Evolutionary conservation across 2,329 filamentous ascomycete genomes (phyloP), one percentile per base, ranked within the genome.

Genomic region (Beauveria asiatica): DNA sequence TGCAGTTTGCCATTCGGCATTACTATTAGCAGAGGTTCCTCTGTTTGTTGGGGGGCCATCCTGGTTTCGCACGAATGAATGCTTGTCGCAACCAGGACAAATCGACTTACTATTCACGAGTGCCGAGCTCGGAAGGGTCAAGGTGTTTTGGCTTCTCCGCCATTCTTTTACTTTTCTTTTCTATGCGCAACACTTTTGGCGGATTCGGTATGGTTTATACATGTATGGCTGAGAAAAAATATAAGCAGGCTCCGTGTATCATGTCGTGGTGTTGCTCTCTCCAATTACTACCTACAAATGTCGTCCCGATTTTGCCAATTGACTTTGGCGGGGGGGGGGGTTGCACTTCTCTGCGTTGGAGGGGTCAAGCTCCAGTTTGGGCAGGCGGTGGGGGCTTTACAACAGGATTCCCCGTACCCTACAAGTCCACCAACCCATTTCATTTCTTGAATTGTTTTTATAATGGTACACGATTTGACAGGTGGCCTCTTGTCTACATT

Each of bases 61-160:
- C 30, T 27, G 11, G 33, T 10, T 5, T 62, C 5, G 21, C 2
- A 9, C 1, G 16, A 5, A 5, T 4, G 16, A 5, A 5, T 4
- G 39, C 8, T 17, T 57, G 55, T 50, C 37, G 45, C 21, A 11
- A 57, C 52, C 61, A 52, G 46, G 55, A 51, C 21, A 27, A 48
- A 52, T 57, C 27, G 45, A 80, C 84, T 67, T 78, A 95, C 91
- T 96, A 95, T 79, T 93, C 87, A 75, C 91, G 96, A 33, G 91
- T 96, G 55, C 93, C 93, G 33, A 97, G 83, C 72, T 83, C 75
- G 70, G 79, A 96, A 19, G 92, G 90, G 65, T 88, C 83, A 27
- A 96, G 85, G 67, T 88, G 83, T 1, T 75, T 74, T n/a, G 86
- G 87, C 77, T 42, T 53, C 16, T 59, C 49, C 9, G 54, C 46